These are phyloP conservation scores for Monilinia fructigena DNA, from an alignment of 2,329 filamentous ascomycete genomes.

Conservation along the genomic window DNA sequence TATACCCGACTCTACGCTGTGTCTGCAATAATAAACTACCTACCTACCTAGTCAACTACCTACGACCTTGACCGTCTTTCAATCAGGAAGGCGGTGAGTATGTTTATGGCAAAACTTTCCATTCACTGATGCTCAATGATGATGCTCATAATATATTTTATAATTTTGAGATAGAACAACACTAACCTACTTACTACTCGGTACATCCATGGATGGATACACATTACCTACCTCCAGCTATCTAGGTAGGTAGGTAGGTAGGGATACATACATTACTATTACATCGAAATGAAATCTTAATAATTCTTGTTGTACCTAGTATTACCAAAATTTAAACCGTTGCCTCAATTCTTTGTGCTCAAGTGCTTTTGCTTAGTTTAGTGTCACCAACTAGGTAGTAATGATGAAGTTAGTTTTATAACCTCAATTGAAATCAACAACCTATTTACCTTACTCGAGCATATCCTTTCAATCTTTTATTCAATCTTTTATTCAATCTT, in stretches of 20 bases:
- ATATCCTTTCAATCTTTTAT: not conserved
- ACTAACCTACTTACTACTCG: too few relatives aligned
- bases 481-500: not conserved
- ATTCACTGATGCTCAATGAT: not conserved
- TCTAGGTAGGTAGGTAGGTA: not conserved
- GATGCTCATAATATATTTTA: not conserved
- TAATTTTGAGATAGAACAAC: too few relatives aligned
- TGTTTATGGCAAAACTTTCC: conserved; percentile 1
- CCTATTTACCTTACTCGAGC: not conserved
- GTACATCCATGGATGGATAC: too few relatives aligned
- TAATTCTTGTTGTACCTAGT: not conserved
- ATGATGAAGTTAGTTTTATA: not conserved
- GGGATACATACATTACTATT: not conserved
- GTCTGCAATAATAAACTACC: too few relatives aligned
- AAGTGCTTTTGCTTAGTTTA: not conserved
- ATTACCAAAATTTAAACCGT: not conserved
- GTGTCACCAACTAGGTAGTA: not conserved
- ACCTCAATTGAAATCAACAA: not conserved
- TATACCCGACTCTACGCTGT: too few relatives aligned
- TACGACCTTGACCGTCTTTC: too few relatives aligned
- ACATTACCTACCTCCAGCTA: too few relatives aligned
- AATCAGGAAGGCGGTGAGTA: not conserved
- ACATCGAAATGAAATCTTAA: too few relatives aligned
- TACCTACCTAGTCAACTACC: not conserved
- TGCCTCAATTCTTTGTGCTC: not conserved